Base-by-base conservation (phyloP, 2,329 filamentous ascomycete genomes). In the Ceratocystis papillata region DNA sequence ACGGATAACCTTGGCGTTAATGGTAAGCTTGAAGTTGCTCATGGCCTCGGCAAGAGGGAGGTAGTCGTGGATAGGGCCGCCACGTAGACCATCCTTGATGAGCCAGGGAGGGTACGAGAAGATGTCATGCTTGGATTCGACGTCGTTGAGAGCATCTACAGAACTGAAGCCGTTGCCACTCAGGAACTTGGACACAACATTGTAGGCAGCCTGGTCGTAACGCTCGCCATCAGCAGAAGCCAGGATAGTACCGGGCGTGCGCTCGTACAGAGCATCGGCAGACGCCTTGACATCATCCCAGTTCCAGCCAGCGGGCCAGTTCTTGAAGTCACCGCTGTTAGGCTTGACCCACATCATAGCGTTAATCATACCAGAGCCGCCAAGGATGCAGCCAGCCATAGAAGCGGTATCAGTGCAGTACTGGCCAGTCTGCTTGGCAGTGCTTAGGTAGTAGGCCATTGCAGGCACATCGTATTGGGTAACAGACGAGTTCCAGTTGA, bases 271-370 rank as follows among this genome's bases (percentile, higher is more conserved):
- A 57, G 83, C 80, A 37, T 80, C 75, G 5, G 85, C 82, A 1
- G 87, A 82, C 33, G 76, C 72, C 67, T 77, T 76, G 72, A 90
- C 80, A 70, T 90, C 86, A 5, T 76, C 73, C 28, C 83, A 79
- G 73, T 87, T 85, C 88, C 88, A 91, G 41, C 87, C 87, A 1
- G 75, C 69, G 0, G 88, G 88, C 76, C 88, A 91, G 73, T 87
- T 87, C 72, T 82, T 79, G 72, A 90, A 85, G 77, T 87, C 90
- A 72, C 90, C 88, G 6, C 76, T 73, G 6, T 81, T 78, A 67
- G 67, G 66, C 67, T 82, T 84, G 80, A 84, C 87, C 81, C 84
- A 88, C 48, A 89, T 78, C 61, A 83, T 85, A 64, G 86, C 83
- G 70, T 89, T 89, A 71, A 88, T 78, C 37, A 83, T 82, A 20